A percentile compares a stretch with the other conserved stretches of the same genome.
These are phyloP conservation scores for Aspergillus aculeatinus DNA, from an alignment of 2,329 filamentous ascomycete genomes.

Conservation along the genomic window DNA sequence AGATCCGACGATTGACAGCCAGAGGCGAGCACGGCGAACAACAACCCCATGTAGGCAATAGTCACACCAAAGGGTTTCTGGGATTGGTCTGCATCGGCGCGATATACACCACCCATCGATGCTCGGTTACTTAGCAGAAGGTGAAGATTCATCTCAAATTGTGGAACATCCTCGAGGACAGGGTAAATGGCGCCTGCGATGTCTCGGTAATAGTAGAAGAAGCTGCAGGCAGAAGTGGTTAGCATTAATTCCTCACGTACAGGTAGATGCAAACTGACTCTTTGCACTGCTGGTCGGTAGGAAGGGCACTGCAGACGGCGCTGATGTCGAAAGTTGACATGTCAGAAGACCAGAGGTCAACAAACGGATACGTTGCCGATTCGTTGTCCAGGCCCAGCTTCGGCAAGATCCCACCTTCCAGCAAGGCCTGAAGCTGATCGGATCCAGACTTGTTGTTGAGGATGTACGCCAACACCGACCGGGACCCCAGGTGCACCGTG, in stretches of 20 bases:
- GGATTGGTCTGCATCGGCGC: conserved; percentile 48
- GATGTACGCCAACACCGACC: conserved; percentile 62
- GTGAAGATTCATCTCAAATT: conserved; percentile 56
- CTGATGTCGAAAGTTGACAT: conserved; percentile 57
- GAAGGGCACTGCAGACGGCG: conserved; percentile 59
- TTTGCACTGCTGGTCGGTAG: conserved; percentile 58
- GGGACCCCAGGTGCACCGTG: conserved; percentile 61
- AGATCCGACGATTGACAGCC: conserved; percentile 61
- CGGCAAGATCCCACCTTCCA: conserved; percentile 62
- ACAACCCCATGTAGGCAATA: conserved; percentile 58
- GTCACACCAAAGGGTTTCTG: conserved; percentile 58
- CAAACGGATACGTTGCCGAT: conserved; percentile 64
- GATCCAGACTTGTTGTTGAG: conserved; percentile 54
- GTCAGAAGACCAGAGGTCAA: conserved; percentile 64
- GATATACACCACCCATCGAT: conserved; percentile 43
- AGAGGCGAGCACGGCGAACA: conserved; percentile 63
- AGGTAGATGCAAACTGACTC: conserved; percentile 36
- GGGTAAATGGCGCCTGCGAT: conserved; percentile 61
- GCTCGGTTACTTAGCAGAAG: conserved; percentile 54
- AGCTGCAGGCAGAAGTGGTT: conserved; percentile 32
- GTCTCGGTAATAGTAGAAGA: conserved; percentile 59
- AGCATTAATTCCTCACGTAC: conserved; percentile 11
- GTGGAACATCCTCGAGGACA: conserved; percentile 56
- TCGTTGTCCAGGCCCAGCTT: conserved; percentile 65
- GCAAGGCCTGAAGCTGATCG: conserved; percentile 52